These are phyloP conservation scores for Yarrowia bubula DNA, from an alignment of 805 yeast genomes.

Conservation along the genomic window DNA sequence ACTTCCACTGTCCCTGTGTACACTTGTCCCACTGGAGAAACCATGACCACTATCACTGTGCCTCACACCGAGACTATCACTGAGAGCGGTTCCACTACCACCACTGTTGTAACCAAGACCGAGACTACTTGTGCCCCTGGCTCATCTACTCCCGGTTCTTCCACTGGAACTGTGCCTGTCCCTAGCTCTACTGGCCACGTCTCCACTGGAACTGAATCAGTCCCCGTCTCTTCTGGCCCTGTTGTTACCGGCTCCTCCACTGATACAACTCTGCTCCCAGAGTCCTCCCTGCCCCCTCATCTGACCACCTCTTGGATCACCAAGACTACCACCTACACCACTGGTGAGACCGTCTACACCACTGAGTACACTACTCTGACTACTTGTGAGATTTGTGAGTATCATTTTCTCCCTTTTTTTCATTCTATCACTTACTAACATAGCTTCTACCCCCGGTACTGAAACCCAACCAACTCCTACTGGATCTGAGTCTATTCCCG, in stretches of 20 bases:
- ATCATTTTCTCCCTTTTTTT: too few species aligned
- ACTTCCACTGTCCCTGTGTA: neutral
- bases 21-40: neutral
- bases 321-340: neutral
- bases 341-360: too few species aligned
- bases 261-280: neutral
- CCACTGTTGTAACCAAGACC: conserved; percentile 4
- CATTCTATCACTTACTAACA: too few species aligned
- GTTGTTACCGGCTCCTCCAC: neutral
- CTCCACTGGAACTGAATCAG: neutral
- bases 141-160: too few species aligned
- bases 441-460: too few species aligned
- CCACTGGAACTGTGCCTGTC: neutral
- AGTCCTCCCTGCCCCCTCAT: neutral
- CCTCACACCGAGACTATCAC: neutral
- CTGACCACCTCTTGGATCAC: too few species aligned
- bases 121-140: neutral
- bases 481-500: neutral
- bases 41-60: neutral
- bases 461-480: too few species aligned
- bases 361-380: too few species aligned
- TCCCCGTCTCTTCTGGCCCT: neutral
- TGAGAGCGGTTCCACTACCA: neutral
- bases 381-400: too few species aligned
- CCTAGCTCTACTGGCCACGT: too few species aligned